A percentile compares a stretch with the other conserved stretches of the same genome.
Evolutionary conservation across 106 monocot genomes (phyloP).

Genomic region (Dendrobium officinale): DNA sequence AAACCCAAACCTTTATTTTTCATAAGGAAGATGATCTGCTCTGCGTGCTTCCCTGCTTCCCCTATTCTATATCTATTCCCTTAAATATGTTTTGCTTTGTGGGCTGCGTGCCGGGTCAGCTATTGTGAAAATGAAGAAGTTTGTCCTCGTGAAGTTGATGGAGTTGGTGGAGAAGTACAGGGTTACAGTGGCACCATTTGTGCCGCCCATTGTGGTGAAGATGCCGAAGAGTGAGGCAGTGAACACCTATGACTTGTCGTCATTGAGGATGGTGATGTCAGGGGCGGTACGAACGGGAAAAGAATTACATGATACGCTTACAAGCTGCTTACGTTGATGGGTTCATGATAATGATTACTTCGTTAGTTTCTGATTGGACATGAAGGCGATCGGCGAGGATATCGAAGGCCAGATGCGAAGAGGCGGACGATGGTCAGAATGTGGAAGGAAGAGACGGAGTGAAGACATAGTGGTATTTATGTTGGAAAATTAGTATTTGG

Average conservation of each 20-base stretch:
- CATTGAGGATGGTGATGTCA: slow-evolving; percentile 43
- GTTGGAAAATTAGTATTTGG: no score
- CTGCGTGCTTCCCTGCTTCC: slow-evolving; percentile 64
- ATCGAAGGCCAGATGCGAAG: no score
- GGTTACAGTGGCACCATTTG: slow-evolving; percentile 49
- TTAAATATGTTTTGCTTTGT: slow-evolving; percentile 58
- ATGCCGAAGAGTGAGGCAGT: slow-evolving; percentile 37
- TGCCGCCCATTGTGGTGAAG: slow-evolving; percentile 57
- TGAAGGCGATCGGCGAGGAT: no score
- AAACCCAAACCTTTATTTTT: slow-evolving; percentile 53
- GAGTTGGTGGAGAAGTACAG: slow-evolving; percentile 42
- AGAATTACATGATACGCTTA: slow-evolving; percentile 41
- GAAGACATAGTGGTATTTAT: no score
- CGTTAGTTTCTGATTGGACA: no score
- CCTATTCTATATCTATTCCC: slow-evolving; percentile 57
- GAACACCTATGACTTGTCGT: slow-evolving; percentile 42
- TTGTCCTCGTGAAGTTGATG: slow-evolving; percentile 31
- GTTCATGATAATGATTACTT: no score
- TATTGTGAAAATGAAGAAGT: slow-evolving; percentile 48
- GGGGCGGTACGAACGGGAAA: slow-evolving; percentile 67
- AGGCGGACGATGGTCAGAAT: no score
- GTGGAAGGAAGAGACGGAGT: no score
- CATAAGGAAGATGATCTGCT: slow-evolving; percentile 42
- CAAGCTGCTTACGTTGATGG: no score
- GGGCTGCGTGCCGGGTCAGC: slow-evolving; percentile 41